Evolutionary conservation across 176 grass and related monocot genomes (phyloP).

Genomic region (Carex myosuroides): DNA sequence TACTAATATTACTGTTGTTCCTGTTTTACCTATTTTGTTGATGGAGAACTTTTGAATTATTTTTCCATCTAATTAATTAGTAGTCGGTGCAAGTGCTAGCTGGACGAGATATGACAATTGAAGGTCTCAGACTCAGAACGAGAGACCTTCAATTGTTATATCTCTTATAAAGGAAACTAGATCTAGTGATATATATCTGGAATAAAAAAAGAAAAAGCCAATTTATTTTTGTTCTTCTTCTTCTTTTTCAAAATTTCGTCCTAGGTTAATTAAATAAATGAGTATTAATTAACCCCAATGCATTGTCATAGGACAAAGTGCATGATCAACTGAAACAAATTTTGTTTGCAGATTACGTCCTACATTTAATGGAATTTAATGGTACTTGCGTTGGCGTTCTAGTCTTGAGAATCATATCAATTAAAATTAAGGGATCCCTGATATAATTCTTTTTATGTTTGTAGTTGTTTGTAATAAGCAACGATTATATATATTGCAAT

Average conservation of each 20-base stretch:
- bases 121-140: background rate
- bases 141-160: background rate
- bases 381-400: background rate
- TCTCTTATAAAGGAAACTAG: background rate
- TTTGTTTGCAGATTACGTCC: background rate
- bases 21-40: background rate
- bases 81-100: background rate
- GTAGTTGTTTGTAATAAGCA: background rate
- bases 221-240: background rate
- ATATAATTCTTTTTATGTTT: background rate
- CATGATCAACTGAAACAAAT: background rate
- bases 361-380: background rate
- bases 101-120: no score
- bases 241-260: background rate
- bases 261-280: background rate
- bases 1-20: background rate
- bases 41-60: background rate
- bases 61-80: no score
- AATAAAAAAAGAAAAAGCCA: background rate
- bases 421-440: background rate
- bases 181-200: background rate
- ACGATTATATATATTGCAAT: background rate
- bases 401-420: background rate
- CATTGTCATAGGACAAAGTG: background rate
- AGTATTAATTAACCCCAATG: background rate